Evolutionary conservation across 805 yeast genomes (phyloP), one percentile per base, ranked within the genome.

Genomic region (Saturnispora saitoi): DNA sequence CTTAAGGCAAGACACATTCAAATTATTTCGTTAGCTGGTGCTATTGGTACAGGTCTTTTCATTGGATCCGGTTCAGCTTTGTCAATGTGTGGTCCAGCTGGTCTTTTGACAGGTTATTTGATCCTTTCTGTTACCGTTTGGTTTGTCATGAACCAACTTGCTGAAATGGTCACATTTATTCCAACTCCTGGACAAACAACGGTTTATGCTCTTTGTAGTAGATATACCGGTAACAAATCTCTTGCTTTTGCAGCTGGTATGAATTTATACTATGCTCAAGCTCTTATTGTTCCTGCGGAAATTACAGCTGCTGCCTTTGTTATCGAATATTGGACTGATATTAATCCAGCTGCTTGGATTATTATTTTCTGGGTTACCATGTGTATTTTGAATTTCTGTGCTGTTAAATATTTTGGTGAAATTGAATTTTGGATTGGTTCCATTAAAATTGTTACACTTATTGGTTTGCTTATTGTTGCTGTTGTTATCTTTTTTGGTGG

Each of bases 21-120:
- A 62, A 76, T 81, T 77, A 76, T 81, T 48, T 83, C 87, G 26
- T 71, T 83, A 45, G 87, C 86, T 49, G 86, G 86, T 56, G 76
- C 82, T 48, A 80, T 82, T 53, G 89, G 89, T 61, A 80, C 86
- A 14, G 80, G 79, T 42, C 63, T 75, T 43, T 72, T 75, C 50
- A 68, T 76, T 43, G 79, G 79, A 51, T 67, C 74, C n/a, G 79
- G 79, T 37, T 65, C 69, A 10, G 72, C 67, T 2, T 57, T 70
- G 43, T 51, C 63, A 2, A 51, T 56, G 1, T 56, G 61, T 49
- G 67, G 67, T 4, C 68, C 68, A 10, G 67, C 63, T 4, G 59
- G 58, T 22, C 54, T 78, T 26, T 70, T 85, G 34, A 65, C 78
- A 17, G 79, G 88, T 14, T 85, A 83, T 60, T 53, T 78, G n/a